These are phyloP conservation scores for Moesziomyces aphidis DNA, from an alignment of 1,284 basidiomycete species.

Conservation along the genomic window DNA sequence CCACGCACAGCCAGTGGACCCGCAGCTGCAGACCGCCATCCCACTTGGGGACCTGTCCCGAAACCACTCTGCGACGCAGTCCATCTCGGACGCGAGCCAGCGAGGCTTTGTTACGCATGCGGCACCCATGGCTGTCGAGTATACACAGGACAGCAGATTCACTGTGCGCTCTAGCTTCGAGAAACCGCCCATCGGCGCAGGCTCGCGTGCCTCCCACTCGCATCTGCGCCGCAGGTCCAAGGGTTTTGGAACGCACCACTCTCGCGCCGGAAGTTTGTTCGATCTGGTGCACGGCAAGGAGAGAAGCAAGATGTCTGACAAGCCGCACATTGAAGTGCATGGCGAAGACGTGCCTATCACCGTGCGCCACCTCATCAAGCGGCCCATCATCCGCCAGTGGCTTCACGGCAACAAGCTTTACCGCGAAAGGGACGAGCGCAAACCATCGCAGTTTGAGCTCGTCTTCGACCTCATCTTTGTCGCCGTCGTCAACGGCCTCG, in stretches of 20 bases:
- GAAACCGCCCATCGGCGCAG: background rate
- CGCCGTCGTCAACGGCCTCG: conserved; percentile 54
- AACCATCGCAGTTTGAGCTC: conserved; percentile 64
- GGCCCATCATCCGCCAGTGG: conserved; percentile 67
- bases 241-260: conserved; percentile 9
- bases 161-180: conserved; percentile 8
- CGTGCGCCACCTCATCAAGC: conserved; percentile 60
- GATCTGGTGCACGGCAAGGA: conserved; percentile 37
- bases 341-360: conserved; percentile 58
- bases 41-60: conserved; percentile 14
- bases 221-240: conserved; percentile 28
- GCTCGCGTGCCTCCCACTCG: background rate
- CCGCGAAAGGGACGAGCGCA: conserved; percentile 61
- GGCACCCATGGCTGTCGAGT: conserved; percentile 20
- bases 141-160: conserved; percentile 17
- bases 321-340: conserved; percentile 45
- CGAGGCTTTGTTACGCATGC: conserved; percentile 15
- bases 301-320: conserved; percentile 8
- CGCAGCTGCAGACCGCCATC: conserved; percentile 10
- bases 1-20: conserved; percentile 5
- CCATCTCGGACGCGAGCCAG: conserved; percentile 1
- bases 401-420: conserved; percentile 62
- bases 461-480: conserved; percentile 67
- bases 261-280: conserved; percentile 26
- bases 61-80: conserved; percentile 1